A percentile compares a stretch with the other conserved stretches of the same genome.
Evolutionary conservation across 257 asterid genomes (phyloP).

Genomic region (Paraleonurus japonicus): DNA sequence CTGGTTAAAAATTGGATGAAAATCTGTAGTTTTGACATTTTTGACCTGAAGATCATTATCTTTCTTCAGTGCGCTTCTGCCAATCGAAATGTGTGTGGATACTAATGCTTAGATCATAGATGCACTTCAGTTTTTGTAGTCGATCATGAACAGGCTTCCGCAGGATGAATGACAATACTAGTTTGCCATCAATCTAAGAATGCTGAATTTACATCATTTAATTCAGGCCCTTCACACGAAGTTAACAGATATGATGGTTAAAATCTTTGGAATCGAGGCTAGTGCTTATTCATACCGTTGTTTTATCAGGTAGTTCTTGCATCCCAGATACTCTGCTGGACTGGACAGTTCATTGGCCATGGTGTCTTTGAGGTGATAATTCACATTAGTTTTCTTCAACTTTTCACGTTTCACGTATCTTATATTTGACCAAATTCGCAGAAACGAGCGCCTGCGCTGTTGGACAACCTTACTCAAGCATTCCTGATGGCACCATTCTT

Average conservation of each 20-base stretch:
- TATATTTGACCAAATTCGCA: slow-evolving; percentile 27
- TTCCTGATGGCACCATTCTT: slow-evolving; percentile 95
- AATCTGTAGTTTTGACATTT: background rate
- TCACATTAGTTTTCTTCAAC: background rate
- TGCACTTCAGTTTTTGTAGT: too few species aligned
- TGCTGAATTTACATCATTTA: background rate
- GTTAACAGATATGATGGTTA: background rate
- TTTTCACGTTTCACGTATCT: background rate
- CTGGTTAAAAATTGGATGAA: background rate
- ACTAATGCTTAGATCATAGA: too few species aligned
- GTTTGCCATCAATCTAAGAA: too few species aligned
- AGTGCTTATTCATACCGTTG: slow-evolving; percentile 18
- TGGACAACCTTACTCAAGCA: slow-evolving; percentile 93
- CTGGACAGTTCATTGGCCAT: slow-evolving; percentile 88
- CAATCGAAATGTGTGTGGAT: background rate
- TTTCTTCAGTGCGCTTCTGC: background rate
- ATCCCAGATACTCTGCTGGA: slow-evolving; percentile 94
- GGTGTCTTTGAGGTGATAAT: slow-evolving; percentile 83
- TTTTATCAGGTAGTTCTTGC: slow-evolving; percentile 67
- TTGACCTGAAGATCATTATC: background rate
- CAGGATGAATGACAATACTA: too few species aligned
- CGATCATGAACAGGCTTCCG: too few species aligned
- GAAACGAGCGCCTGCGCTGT: slow-evolving; percentile 98
- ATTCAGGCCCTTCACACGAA: background rate
- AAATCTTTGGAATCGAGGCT: too few species aligned